Evolutionary conservation across 1,284 basidiomycete genomes (phyloP).

Genomic region (Irpex lacteus): DNA sequence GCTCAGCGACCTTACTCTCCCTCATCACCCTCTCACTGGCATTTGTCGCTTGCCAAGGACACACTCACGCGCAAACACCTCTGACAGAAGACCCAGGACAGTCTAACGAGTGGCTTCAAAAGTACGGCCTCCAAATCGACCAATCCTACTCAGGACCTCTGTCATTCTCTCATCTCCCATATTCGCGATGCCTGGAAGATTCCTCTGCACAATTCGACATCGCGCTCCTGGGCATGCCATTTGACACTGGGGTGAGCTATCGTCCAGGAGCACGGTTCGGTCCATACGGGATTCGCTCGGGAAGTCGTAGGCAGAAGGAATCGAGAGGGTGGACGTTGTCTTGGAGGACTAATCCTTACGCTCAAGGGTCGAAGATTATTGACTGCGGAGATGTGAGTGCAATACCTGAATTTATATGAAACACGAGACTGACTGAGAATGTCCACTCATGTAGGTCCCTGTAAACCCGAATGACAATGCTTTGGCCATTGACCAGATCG

Average conservation of each 20-base stretch:
- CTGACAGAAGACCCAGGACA: slow-evolving; percentile 4
- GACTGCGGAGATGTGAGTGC: slow-evolving; percentile 75
- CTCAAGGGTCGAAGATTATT: slow-evolving; percentile 54
- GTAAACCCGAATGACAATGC: slow-evolving; percentile 71
- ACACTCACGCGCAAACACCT: slow-evolving; percentile 10
- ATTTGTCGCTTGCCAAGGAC: background rate
- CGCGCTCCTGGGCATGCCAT: slow-evolving; percentile 78
- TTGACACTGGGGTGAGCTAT: slow-evolving; percentile 75
- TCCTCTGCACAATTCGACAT: slow-evolving; percentile 59
- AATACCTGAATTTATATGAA: background rate
- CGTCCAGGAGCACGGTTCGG: slow-evolving; percentile 80
- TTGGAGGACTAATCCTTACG: slow-evolving; percentile 70
- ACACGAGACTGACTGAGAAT: background rate
- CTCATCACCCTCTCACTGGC: background rate
- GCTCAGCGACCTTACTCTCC: background rate
- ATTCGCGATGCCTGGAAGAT: slow-evolving; percentile 68
- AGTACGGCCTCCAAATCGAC: slow-evolving; percentile 72
- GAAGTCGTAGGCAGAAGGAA: slow-evolving; percentile 63
- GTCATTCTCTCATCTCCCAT: slow-evolving; percentile 73
- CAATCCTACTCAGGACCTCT: slow-evolving; percentile 70
- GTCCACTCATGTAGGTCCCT: slow-evolving; percentile 48
- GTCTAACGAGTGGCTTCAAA: slow-evolving; percentile 47
- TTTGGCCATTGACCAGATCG: slow-evolving; percentile 75
- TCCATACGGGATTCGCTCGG: slow-evolving; percentile 76
- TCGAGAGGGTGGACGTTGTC: slow-evolving; percentile 59